Base-by-base conservation (phyloP, 768 basidiomycete genomes). In the Leccinum barrowsii region DNA sequence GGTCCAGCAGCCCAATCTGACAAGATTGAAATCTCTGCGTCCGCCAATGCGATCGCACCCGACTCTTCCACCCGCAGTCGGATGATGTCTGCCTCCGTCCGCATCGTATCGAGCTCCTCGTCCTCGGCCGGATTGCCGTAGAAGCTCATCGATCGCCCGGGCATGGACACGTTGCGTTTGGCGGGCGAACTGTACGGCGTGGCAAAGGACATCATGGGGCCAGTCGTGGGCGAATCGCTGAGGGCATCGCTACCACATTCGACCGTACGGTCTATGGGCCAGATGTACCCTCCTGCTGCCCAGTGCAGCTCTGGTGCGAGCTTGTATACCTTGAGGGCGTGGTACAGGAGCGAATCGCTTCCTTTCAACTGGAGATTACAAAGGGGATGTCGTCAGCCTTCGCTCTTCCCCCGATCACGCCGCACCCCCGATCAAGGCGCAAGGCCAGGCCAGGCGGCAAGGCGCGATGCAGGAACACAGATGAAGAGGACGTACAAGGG, bases 261-360 rank as follows among this genome's bases (percentile, higher is more conserved):
- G 19, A 91, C 85, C 0, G 82, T 80, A 52, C 82, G 82, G 65
- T 89, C 86, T 24, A 83, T 77, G 0, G 89, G 85, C 90, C 91
- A 92, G 60, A 92, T 78, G 69, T 87, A 91, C 19, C 89, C 89
- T 2, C 89, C 90, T 32, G 91, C 90, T 17, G 85, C 84, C 86
- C 89, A 92, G 59, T 87, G 87, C 1, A 92, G 78, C 59, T 87
- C 87, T 0, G 89, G 87, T 1, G 75, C 71, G 49, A 92, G 82
- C 59, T 90, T 90, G 77, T 85, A 90, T 40, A 86, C 71, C 70
- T 88, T 90, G 68, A 92, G 74, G 3, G 89, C 86, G 53, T 89
- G 87, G 69, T 89, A 90, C 7, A 92, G 72, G 32, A 90, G 70
- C 4, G 86, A 84, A 65, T 92, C 90, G 21, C 85, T 85, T 35